phyloP scores from a whole-genome alignment of 129 eudicot species.

The Flaveria ramosissima region DNA sequence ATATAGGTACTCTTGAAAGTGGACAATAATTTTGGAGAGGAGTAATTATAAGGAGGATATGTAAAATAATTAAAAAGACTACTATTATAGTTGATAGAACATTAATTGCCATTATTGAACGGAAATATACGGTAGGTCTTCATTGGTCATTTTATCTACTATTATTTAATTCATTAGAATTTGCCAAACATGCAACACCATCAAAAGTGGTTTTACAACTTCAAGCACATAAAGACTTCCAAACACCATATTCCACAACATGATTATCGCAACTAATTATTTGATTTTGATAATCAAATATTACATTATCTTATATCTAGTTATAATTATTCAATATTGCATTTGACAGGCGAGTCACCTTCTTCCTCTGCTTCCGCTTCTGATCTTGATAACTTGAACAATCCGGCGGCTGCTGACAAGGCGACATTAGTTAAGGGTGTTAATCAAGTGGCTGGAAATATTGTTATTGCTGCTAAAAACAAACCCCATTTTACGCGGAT shows the following conservation, averaged over 20 bases:
- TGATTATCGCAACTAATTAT: neutral
- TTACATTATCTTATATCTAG: slow-evolving; percentile 8
- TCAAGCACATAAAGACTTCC: neutral
- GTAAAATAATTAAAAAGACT: neutral
- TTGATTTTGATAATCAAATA: neutral
- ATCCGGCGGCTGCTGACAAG: slow-evolving; percentile 56
- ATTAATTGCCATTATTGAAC: neutral
- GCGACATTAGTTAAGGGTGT: slow-evolving; percentile 56
- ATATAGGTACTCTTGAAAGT: slow-evolving; percentile 46
- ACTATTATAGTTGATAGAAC: neutral
- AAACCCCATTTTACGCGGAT: slow-evolving; percentile 63
- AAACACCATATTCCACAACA: neutral
- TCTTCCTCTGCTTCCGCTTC: slow-evolving; percentile 96
- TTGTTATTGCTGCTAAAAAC: slow-evolving; percentile 61
- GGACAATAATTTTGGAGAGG: neutral
- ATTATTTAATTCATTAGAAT: neutral
- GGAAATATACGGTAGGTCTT: neutral
- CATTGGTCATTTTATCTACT: slow-evolving; percentile 7
- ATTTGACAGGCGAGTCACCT: slow-evolving; percentile 79
- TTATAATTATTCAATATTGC: slow-evolving; percentile 9
- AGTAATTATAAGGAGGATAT: slow-evolving; percentile 7
- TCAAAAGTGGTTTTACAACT: neutral
- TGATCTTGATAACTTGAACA: slow-evolving; percentile 88
- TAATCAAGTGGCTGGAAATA: slow-evolving; percentile 70
- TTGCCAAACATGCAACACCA: neutral